Evolutionary conservation across 441 rosid species (phyloP).

Genomic region (Gossypium gossypioides): DNA sequence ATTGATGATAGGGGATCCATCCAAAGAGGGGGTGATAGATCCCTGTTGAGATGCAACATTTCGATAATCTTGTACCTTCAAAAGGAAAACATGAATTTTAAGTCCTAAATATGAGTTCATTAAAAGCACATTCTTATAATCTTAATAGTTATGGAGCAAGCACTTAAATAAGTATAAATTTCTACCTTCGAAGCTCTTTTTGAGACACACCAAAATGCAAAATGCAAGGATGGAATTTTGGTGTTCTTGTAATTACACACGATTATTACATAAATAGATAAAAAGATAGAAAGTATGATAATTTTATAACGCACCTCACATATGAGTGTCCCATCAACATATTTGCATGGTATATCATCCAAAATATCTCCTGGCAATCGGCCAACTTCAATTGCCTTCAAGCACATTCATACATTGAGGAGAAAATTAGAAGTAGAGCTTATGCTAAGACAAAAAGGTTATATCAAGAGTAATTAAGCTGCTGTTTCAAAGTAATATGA

Average conservation of each 20-base stretch:
- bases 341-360: conserved; percentile 75
- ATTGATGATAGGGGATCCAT: conserved; percentile 41
- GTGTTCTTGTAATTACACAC: not conserved
- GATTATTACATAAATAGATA: not conserved
- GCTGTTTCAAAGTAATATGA: not conserved
- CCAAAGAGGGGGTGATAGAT: conserved; percentile 23
- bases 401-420: conserved; percentile 8
- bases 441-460: not conserved
- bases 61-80: conserved; percentile 83
- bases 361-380: conserved; percentile 74
- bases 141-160: not conserved
- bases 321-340: conserved; percentile 54
- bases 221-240: not conserved
- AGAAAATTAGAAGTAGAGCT: not conserved
- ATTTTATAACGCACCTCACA: conserved; percentile 62
- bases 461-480: not conserved
- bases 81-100: conserved; percentile 11
- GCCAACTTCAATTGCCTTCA: conserved; percentile 86
- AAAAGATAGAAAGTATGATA: not conserved
- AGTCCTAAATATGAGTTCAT: not conserved
- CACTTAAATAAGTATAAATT: not conserved
- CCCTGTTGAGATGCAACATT: conserved; percentile 47
- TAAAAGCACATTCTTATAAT: not conserved
- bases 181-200: not conserved
- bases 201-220: not conserved